Evolutionary conservation across 2,329 filamentous ascomycete genomes (phyloP).

Genomic region (Cordyceps pruinosa): DNA sequence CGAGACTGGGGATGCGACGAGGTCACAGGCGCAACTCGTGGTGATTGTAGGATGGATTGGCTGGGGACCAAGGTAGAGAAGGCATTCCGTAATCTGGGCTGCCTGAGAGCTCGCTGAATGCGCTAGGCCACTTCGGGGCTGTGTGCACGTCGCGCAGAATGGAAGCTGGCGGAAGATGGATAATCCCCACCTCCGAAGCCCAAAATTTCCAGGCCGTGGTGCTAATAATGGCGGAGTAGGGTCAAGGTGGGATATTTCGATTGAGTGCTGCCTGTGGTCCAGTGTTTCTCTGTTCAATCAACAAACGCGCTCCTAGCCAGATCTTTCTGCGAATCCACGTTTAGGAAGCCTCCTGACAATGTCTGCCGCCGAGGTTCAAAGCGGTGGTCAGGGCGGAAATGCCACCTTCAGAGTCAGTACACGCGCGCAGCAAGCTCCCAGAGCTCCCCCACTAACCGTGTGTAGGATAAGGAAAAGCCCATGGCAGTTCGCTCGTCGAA

Average conservation of each 20-base stretch:
- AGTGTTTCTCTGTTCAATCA: conserved; percentile 24
- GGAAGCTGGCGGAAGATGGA: conserved; percentile 29
- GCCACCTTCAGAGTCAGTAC: conserved; percentile 49
- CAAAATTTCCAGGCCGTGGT: conserved; percentile 32
- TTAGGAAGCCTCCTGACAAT: conserved; percentile 35
- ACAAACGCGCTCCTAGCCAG: conserved; percentile 18
- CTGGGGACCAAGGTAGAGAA: conserved; percentile 26
- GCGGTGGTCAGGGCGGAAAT: conserved; percentile 38
- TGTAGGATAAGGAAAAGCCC: conserved; percentile 90
- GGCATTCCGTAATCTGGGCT: conserved; percentile 36
- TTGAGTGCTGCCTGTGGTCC: conserved; percentile 25
- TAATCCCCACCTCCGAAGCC: conserved; percentile 31
- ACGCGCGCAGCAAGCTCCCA: conserved; percentile 24
- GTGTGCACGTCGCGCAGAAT: conserved; percentile 14
- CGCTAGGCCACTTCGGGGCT: conserved; percentile 20
- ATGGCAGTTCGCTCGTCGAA: conserved; percentile 93
- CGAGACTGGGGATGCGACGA: background rate
- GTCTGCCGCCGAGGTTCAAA: conserved; percentile 31
- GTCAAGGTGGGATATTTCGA: conserved; percentile 33
- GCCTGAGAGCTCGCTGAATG: conserved; percentile 28
- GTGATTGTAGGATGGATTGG: conserved; percentile 21
- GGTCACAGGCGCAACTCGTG: conserved; percentile 14
- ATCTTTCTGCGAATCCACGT: conserved; percentile 3
- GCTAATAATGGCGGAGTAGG: conserved; percentile 29
- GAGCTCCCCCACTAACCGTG: conserved; percentile 32